Conservation (phyloP, 176 grass and related monocot genomes). For the Areca catechu region DNA sequence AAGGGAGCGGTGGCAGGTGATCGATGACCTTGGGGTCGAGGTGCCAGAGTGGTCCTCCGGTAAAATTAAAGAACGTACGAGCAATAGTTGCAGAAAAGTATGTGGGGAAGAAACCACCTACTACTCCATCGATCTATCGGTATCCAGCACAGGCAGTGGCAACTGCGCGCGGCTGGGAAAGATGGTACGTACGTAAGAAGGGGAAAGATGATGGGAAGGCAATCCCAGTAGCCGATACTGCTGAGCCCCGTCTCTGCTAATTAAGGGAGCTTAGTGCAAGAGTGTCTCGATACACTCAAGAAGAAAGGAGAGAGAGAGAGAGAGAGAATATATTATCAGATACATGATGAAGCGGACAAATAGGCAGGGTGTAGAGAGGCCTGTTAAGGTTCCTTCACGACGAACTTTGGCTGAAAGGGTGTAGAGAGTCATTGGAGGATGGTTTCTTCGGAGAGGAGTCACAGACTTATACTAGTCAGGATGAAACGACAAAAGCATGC, state of each 20-base stretch:
- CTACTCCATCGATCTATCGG: background rate
- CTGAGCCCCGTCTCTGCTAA: conserved; percentile 22
- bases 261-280: conserved; percentile 37
- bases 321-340: conserved; percentile 56
- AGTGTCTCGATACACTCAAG: conserved; percentile 38
- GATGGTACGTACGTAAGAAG: conserved; percentile 10
- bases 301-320: conserved; percentile 80
- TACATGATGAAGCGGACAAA: conserved; percentile 59
- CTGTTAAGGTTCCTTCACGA: conserved; percentile 54
- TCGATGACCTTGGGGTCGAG: background rate
- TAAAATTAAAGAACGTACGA: background rate
- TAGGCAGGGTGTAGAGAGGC: conserved; percentile 35
- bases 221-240: conserved; percentile 17
- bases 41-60: background rate
- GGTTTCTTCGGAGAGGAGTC: conserved; percentile 43
- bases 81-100: background rate
- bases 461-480: too few relatives aligned
- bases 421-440: conserved; percentile 57
- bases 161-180: background rate
- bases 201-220: conserved; percentile 16
- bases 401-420: conserved; percentile 58
- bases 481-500: too few relatives aligned
- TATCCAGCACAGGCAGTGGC: background rate
- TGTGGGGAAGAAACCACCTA: background rate
- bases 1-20: background rate